Evolutionary conservation across 2,329 filamentous ascomycete species (phyloP).

Genomic region (Beauveria sp.): DNA sequence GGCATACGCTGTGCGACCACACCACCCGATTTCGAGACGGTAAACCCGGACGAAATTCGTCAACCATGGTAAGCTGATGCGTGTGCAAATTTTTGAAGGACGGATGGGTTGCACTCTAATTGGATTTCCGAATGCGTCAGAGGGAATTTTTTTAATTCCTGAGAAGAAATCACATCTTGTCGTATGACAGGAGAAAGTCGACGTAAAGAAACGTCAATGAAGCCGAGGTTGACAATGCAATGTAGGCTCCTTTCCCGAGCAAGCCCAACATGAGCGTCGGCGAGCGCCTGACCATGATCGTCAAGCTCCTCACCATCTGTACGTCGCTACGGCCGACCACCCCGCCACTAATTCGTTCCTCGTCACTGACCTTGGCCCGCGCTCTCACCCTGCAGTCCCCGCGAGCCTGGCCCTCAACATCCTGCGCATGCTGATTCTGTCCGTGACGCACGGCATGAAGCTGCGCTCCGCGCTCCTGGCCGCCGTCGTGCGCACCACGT

Average conservation of each 20-base stretch:
- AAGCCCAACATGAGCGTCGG: constrained; percentile 17
- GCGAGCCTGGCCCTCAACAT: constrained; percentile 10
- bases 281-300: constrained; percentile 14
- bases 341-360: too few relatives aligned
- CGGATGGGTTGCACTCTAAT: too few relatives aligned
- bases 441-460: constrained; percentile 14
- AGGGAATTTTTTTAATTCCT: background rate
- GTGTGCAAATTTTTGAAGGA: background rate
- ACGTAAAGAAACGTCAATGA: background rate
- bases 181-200: background rate
- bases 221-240: background rate
- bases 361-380: background rate
- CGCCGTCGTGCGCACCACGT: constrained; percentile 14
- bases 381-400: constrained; percentile 10
- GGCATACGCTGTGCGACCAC: background rate
- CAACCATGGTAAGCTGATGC: constrained; percentile 8
- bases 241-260: constrained; percentile 7
- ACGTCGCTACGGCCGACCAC: background rate
- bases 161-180: background rate
- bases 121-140: background rate
- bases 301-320: constrained; percentile 15
- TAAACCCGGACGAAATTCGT: constrained; percentile 1
- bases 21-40: background rate
- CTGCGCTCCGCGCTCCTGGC: constrained; percentile 13
- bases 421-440: constrained; percentile 13